Conservation (phyloP, 129 eudicot genomes). For the Tagetes patula region DNA sequence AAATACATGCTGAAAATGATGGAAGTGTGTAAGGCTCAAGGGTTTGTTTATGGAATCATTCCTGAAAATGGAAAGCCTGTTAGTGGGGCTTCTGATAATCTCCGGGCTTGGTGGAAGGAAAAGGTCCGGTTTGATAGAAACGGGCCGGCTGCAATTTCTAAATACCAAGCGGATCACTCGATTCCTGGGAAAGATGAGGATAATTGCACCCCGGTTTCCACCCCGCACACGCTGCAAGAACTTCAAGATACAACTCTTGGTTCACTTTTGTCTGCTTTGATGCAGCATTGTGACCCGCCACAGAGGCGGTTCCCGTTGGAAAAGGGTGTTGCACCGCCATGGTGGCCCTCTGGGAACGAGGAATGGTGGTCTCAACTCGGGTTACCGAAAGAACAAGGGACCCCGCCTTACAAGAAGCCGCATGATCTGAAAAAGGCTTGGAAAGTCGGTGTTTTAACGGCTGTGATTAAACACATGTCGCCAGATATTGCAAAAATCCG, state of each 20-base stretch:
- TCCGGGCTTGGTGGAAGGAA: slow-evolving; percentile 91
- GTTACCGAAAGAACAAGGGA: slow-evolving; percentile 63
- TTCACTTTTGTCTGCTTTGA: slow-evolving; percentile 69
- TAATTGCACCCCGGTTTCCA: slow-evolving; percentile 34
- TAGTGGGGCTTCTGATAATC: slow-evolving; percentile 82
- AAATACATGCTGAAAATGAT: slow-evolving; percentile 85
- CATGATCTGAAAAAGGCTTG: slow-evolving; percentile 76
- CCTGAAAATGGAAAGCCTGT: slow-evolving; percentile 84
- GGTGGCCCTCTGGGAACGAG: slow-evolving; percentile 85
- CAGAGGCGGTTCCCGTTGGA: slow-evolving; percentile 81
- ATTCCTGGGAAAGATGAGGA: slow-evolving; percentile 55
- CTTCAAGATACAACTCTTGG: slow-evolving; percentile 83
- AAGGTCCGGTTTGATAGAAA: slow-evolving; percentile 78
- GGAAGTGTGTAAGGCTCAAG: slow-evolving; percentile 84
- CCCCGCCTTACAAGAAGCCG: slow-evolving; percentile 81
- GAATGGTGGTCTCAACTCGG: slow-evolving; percentile 74
- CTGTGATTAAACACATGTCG: slow-evolving; percentile 75
- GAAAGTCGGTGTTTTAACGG: slow-evolving; percentile 73
- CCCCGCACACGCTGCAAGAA: slow-evolving; percentile 71
- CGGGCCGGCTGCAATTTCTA: slow-evolving; percentile 84
- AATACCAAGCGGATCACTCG: slow-evolving; percentile 59
- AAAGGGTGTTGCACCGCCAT: slow-evolving; percentile 75
- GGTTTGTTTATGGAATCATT: slow-evolving; percentile 74
- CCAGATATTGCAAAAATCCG: slow-evolving; percentile 71
- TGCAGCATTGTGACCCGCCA: slow-evolving; percentile 82